Evolutionary conservation across 208 protist species (phyloP).

Genomic region (Naegleria fowleri): DNA sequence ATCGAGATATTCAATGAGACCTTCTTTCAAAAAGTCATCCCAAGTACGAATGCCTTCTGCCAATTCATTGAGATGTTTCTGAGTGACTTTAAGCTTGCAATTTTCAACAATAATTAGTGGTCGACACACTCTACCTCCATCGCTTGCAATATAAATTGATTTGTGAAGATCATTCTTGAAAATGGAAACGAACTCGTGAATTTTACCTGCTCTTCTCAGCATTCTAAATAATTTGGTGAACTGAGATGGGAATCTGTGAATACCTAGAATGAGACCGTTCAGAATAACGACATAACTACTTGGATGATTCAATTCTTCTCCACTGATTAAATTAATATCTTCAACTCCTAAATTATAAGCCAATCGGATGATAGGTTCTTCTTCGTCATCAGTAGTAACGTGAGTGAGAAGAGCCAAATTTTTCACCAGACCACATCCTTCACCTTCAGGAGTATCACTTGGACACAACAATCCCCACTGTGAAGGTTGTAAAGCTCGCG

Average conservation of each 20-base stretch:
- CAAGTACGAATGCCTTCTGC: slow-evolving; percentile 35
- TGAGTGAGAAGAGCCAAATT: slow-evolving; percentile 97
- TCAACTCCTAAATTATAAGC: slow-evolving; percentile 59
- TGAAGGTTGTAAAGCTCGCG: slow-evolving; percentile 89
- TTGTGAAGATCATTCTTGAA: slow-evolving; percentile 56
- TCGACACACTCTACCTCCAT: slow-evolving; percentile 83
- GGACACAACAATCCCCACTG: slow-evolving; percentile 99
- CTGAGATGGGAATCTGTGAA: slow-evolving; percentile 59
- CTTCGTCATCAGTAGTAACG: slow-evolving; percentile 93
- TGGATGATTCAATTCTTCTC: slow-evolving; percentile 62
- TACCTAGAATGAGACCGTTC: slow-evolving; percentile 69
- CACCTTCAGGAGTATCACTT: slow-evolving; percentile 97
- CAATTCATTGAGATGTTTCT: slow-evolving; percentile 44
- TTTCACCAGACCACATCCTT: slow-evolving; percentile 98
- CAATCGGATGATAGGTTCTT: slow-evolving; percentile 51
- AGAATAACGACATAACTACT: slow-evolving; percentile 62
- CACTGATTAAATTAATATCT: slow-evolving; percentile 60
- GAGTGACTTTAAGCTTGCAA: slow-evolving; percentile 39
- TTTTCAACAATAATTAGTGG: slow-evolving; percentile 89
- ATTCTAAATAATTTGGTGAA: slow-evolving; percentile 57
- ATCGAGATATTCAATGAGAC: slow-evolving; percentile 96
- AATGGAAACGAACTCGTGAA: slow-evolving; percentile 71
- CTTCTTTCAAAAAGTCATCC: slow-evolving; percentile 72
- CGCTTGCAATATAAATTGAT: slow-evolving; percentile 72
- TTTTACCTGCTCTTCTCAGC: slow-evolving; percentile 56